Evolutionary conservation across 176 grass and related monocot species (phyloP).

Genomic region (Aegilops sharonensis): DNA sequence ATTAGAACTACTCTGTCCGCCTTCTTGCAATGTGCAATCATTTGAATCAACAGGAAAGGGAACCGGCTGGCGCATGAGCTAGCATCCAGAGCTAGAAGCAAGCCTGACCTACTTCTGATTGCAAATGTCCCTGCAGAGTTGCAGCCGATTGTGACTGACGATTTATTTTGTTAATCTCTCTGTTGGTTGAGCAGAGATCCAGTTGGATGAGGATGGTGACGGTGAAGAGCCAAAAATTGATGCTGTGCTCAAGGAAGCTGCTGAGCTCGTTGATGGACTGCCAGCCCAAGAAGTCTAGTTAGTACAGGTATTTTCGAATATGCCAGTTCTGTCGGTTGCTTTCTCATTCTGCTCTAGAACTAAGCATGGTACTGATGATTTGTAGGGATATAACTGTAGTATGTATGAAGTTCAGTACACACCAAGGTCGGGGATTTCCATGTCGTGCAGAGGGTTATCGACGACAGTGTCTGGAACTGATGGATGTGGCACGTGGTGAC

Average conservation of each 20-base stretch:
- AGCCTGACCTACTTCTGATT: no score
- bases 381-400: constrained; percentile 43
- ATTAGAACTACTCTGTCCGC: no score
- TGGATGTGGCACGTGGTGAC: constrained; percentile 68
- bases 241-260: constrained; percentile 77
- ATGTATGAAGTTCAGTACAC: constrained; percentile 73
- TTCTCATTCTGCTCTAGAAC: not conserved
- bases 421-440: constrained; percentile 43
- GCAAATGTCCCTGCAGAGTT: no score
- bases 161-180: constrained; percentile 75
- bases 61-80: no score
- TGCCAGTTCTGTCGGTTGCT: not conserved
- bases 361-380: not conserved
- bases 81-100: no score
- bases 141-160: not conserved
- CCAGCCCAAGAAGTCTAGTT: constrained; percentile 65
- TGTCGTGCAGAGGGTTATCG: constrained; percentile 44
- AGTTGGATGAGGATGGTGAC: constrained; percentile 38
- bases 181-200: constrained; percentile 63
- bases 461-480: constrained; percentile 34
- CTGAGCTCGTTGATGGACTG: constrained; percentile 80
- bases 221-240: constrained; percentile 70
- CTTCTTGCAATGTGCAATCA: no score
- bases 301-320: constrained; percentile 68
- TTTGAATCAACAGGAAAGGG: no score